A percentile compares a stretch with the other conserved stretches of the same genome.
These are phyloP conservation scores for Thraustochytrium sp. DNA, from an alignment of 352 stramenopile genomes.

Conservation along the genomic window DNA sequence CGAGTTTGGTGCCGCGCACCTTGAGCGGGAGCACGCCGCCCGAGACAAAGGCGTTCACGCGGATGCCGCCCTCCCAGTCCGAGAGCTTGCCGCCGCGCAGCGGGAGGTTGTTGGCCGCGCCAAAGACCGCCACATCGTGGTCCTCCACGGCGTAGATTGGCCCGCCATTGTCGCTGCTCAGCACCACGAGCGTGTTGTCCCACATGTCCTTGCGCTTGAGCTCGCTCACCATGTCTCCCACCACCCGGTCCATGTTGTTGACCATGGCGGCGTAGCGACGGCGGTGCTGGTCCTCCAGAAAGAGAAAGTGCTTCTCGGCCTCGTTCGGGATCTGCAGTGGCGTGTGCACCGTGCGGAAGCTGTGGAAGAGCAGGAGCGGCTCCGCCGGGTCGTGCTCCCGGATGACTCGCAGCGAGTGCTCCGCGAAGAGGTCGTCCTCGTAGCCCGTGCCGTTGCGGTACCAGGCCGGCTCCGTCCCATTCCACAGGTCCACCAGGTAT, in stretches of 20 bases:
- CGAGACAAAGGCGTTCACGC: conserved; percentile 47
- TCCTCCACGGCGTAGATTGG: not conserved
- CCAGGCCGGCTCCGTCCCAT: not conserved
- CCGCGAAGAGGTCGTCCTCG: not conserved
- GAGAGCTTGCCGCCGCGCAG: conserved; percentile 51
- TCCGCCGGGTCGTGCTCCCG: not conserved
- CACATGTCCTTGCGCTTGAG: not conserved
- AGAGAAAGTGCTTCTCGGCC: not conserved
- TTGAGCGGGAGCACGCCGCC: conserved; percentile 45
- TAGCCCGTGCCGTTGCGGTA: not conserved
- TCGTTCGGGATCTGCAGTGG: not conserved
- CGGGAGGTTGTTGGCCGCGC: conserved; percentile 48
- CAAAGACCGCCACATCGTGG: not conserved
- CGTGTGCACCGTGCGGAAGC: no score
- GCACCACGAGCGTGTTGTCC: not conserved
- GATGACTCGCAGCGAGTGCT: not conserved
- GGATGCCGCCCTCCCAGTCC: no score
- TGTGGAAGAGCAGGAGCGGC: not conserved
- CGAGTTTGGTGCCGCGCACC: conserved; percentile 29
- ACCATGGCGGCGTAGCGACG: not conserved
- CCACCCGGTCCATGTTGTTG: not conserved
- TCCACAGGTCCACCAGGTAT: not conserved
- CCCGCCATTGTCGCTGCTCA: not conserved
- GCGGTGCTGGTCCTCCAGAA: not conserved
- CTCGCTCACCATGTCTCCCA: not conserved